phyloP scores from a whole-genome alignment of 1,139 yeast species.

The Debaryomyces nepalensis region DNA sequence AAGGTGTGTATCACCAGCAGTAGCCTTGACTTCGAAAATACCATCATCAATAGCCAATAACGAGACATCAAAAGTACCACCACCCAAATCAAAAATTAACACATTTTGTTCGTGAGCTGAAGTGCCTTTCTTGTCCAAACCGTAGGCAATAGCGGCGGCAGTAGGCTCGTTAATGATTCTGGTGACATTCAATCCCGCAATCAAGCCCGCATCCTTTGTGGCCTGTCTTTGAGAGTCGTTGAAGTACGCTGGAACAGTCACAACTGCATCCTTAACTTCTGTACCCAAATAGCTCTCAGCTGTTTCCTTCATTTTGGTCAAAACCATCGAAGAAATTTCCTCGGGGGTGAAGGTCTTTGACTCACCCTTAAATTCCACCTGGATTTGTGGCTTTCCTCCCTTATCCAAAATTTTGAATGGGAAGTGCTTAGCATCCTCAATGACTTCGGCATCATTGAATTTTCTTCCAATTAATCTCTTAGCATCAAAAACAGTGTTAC shows the following conservation, averaged over 20 bases:
- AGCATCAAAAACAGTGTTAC: conserved; percentile 69
- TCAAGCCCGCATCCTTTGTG: conserved; percentile 64
- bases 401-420: conserved; percentile 63
- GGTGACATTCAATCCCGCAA: conserved; percentile 63
- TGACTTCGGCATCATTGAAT: conserved; percentile 60
- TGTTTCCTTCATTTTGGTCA: conserved; percentile 67
- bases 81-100: conserved; percentile 93
- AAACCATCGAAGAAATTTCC: conserved; percentile 70
- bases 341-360: conserved; percentile 67
- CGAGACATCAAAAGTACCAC: conserved; percentile 98
- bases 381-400: conserved; percentile 62
- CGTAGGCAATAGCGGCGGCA: conserved; percentile 68
- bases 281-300: conserved; percentile 69
- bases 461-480: conserved; percentile 73
- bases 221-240: conserved; percentile 69
- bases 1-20: conserved; percentile 98
- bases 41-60: conserved; percentile 92
- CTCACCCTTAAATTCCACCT: conserved; percentile 70
- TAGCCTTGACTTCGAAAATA: conserved; percentile 94
- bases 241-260: conserved; percentile 70
- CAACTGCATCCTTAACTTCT: conserved; percentile 69
- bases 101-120: conserved; percentile 73
- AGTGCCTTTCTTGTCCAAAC: conserved; percentile 71
- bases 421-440: conserved; percentile 62
- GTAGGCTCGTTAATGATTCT: conserved; percentile 67